phyloP scores from a whole-genome alignment of 164 flowering plant genomes.

The Stephania cephalantha region DNA sequence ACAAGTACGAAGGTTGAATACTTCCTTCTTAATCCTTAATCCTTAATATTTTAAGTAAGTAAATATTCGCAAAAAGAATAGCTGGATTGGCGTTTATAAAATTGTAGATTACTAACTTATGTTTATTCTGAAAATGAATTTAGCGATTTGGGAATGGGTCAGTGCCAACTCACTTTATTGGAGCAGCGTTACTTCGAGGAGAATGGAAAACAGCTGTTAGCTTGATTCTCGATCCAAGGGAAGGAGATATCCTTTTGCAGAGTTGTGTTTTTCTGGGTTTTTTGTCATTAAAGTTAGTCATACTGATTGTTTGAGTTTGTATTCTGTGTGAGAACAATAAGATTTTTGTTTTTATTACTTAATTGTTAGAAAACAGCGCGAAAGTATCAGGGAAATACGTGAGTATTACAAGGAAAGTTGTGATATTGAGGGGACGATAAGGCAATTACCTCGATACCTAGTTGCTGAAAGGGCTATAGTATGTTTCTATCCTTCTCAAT shows the following conservation, averaged over 20 bases:
- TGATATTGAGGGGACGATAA: conserved; percentile 77
- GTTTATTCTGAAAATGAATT: conserved; percentile 8
- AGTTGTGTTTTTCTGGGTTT: neutral
- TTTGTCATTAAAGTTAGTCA: neutral
- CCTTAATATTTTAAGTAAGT: neutral
- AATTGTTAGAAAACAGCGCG: conserved; percentile 50
- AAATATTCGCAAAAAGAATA: neutral
- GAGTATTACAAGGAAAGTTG: conserved; percentile 72
- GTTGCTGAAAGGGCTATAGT: conserved; percentile 91
- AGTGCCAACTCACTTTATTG: conserved; percentile 81
- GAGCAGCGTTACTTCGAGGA: conserved; percentile 84
- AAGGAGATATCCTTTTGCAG: conserved; percentile 87
- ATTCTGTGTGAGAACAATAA: neutral
- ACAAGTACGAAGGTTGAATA: neutral
- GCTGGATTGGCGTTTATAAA: neutral
- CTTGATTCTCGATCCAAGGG: conserved; percentile 95
- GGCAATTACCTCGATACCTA: conserved; percentile 65
- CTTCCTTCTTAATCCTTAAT: neutral
- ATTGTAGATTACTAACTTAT: neutral
- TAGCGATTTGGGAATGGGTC: conserved; percentile 98
- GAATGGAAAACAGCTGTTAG: conserved; percentile 77
- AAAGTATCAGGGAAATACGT: conserved; percentile 45
- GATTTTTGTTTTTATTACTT: conserved; percentile 36
- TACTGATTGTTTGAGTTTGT: neutral
- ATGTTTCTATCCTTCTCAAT: conserved; percentile 24